A percentile compares a stretch with the other conserved stretches of the same genome.
phyloP scores from a whole-genome alignment of 768 basidiomycete species.

The Boletus subcaerulescens region DNA sequence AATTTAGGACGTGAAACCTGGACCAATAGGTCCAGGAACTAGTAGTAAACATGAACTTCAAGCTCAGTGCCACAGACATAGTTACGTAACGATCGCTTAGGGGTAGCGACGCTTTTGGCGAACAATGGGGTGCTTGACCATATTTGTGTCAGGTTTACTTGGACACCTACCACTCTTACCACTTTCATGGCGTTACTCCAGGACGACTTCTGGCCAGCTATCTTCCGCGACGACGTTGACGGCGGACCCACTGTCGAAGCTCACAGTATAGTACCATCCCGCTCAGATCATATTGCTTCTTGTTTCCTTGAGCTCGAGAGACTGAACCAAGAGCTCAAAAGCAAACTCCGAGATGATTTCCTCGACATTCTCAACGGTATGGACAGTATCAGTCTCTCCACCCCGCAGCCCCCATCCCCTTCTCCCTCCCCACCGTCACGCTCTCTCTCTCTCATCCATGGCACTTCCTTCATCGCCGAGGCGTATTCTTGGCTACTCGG shows the following conservation, averaged over 20 bases:
- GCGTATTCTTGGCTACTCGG: conserved; percentile 43
- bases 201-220: background rate
- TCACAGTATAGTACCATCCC: background rate
- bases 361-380: background rate
- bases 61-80: too few relatives aligned
- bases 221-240: background rate
- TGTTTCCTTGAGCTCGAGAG: background rate
- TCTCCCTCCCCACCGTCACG: background rate
- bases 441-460: background rate
- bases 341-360: background rate
- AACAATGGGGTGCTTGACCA: background rate
- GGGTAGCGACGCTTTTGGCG: background rate
- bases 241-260: background rate
- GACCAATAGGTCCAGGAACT: too few relatives aligned
- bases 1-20: too few relatives aligned
- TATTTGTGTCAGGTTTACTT: background rate
- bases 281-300: background rate
- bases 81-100: too few relatives aligned
- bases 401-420: background rate
- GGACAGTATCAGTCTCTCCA: background rate
- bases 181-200: background rate
- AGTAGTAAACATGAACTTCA: background rate
- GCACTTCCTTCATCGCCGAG: background rate
- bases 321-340: background rate
- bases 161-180: background rate